Evolutionary conservation across 768 basidiomycete species (phyloP), one percentile per base, ranked within the genome.

Genomic region (Inosperma sp.): DNA sequence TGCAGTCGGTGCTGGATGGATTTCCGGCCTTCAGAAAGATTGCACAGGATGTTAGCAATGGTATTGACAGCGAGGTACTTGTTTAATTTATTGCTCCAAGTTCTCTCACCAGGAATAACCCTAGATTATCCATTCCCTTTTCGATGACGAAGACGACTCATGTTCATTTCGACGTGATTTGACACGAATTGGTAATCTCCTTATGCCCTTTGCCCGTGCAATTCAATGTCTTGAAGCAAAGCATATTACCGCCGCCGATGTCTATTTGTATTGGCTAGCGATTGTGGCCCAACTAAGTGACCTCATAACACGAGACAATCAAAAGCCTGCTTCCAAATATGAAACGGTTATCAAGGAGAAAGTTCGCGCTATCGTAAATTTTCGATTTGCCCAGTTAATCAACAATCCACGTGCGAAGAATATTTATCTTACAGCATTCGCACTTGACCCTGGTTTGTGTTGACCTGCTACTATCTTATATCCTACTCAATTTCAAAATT

Each of bases 211-310:
- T 31, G 66, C 64, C 5, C 55, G 58, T 4, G 57, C 65, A 2
- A 62, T 68, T 35, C 55, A 62, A 40, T 69, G 68, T 48, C 63
- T 72, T 0, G 68, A 72, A 51, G 64, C 67, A 0, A 52, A 55
- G 6, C 26, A 53, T 3, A 48, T 62, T 1, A 68, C 49, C 2
- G 52, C 59, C 2, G 68, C 63, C 7, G 64, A 70, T 57, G 64
- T 71, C 9, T 71, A 66, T 49, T 52, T 67, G 2, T 71, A 69
- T 44, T 71, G 68, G 67, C 61, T 72, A 5, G 70, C 68, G 2
- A 48, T 68, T 10, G 30, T 67, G 7, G 60, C 62, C 33, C 52
- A 48, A 13, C 52, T 53, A 3, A 12, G n/a, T 26, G 40, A 53
- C 29, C 29, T 52, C 16, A 46, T 52, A 6, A 21, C 23, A 2